These are phyloP conservation scores for Aspergillus sclerotioniger DNA, from an alignment of 495 filamentous ascomycete genomes.

Conservation along the genomic window DNA sequence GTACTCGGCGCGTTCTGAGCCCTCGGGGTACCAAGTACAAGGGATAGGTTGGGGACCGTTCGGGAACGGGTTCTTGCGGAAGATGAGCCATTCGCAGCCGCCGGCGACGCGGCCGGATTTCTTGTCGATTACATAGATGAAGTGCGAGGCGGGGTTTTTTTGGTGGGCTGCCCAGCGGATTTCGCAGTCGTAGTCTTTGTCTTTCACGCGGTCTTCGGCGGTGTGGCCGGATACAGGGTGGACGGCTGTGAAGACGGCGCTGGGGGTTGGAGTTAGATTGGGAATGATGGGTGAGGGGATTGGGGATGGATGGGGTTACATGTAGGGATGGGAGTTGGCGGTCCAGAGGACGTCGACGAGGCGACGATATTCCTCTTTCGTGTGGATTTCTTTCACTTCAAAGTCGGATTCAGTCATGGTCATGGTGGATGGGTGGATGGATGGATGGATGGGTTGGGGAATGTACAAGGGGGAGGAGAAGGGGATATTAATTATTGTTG, in stretches of 20 bases:
- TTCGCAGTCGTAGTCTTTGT: conserved; percentile 14
- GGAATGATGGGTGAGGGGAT: background rate
- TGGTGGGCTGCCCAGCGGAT: conserved; percentile 14
- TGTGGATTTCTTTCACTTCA: background rate
- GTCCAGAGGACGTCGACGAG: conserved; percentile 13
- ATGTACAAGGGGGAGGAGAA: too few relatives aligned
- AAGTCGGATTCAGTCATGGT: background rate
- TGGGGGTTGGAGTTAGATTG: background rate
- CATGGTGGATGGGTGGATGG: too few relatives aligned
- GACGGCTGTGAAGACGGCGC: conserved; percentile 15
- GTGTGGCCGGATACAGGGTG: conserved; percentile 15
- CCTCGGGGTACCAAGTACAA: conserved; percentile 19
- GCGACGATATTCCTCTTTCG: background rate
- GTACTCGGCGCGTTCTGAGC: conserved; percentile 13
- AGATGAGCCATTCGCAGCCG: conserved; percentile 36
- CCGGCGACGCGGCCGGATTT: conserved; percentile 24
- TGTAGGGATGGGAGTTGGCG: conserved; percentile 16
- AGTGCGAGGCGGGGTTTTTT: conserved; percentile 13
- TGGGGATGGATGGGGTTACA: background rate
- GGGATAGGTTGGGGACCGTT: conserved; percentile 13
- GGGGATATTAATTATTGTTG: too few relatives aligned
- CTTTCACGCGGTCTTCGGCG: conserved; percentile 7
- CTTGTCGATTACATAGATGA: conserved; percentile 18
- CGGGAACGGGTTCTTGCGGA: conserved; percentile 21
- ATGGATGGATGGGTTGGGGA: too few relatives aligned